Evolutionary conservation across 2,329 filamentous ascomycete species (phyloP).

Genomic region (Colletotrichum zoysiae): DNA sequence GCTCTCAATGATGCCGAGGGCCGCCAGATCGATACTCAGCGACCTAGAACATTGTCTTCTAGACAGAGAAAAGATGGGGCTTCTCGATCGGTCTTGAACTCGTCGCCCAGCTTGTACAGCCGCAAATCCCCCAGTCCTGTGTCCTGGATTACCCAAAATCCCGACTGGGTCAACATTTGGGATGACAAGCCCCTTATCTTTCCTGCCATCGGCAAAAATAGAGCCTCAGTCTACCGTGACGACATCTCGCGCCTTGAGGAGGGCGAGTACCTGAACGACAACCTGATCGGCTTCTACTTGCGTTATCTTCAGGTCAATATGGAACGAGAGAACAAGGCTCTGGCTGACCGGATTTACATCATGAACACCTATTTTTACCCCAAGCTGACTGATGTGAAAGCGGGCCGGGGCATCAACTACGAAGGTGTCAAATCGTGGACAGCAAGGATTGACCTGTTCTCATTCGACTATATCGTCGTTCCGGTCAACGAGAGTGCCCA

Average conservation of each 20-base stretch:
- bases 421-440: slow-evolving; percentile 91
- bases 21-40: neutral
- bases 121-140: slow-evolving; percentile 42
- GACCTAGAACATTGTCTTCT: neutral
- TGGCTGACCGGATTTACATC: slow-evolving; percentile 79
- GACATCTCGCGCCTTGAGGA: slow-evolving; percentile 85
- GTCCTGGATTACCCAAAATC: slow-evolving; percentile 65
- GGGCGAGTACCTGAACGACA: slow-evolving; percentile 91
- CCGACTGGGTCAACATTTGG: slow-evolving; percentile 66
- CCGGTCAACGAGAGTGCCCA: slow-evolving; percentile 90
- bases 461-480: slow-evolving; percentile 89
- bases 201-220: slow-evolving; percentile 68
- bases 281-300: slow-evolving; percentile 89
- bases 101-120: slow-evolving; percentile 18
- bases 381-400: slow-evolving; percentile 73
- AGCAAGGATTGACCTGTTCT: slow-evolving; percentile 83
- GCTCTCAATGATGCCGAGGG: neutral
- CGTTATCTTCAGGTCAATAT: slow-evolving; percentile 76
- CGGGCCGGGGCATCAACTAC: slow-evolving; percentile 78
- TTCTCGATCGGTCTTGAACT: neutral
- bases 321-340: slow-evolving; percentile 64
- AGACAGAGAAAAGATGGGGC: slow-evolving; percentile 16
- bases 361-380: slow-evolving; percentile 96
- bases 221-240: slow-evolving; percentile 75
- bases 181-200: slow-evolving; percentile 69